Conservation (phyloP, 495 filamentous ascomycete species). For the Penicillium coffeae region DNA sequence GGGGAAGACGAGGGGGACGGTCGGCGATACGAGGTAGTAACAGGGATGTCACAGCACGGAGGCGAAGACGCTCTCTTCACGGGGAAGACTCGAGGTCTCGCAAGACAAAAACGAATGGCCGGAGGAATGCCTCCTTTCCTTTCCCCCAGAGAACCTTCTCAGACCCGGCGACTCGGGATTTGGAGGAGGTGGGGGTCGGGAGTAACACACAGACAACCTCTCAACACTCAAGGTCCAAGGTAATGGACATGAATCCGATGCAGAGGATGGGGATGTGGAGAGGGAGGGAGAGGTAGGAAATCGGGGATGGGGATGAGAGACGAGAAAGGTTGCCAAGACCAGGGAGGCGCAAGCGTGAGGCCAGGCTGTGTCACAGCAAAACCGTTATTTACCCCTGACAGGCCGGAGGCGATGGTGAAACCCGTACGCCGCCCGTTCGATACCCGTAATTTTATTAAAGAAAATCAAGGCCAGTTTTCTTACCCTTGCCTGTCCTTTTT, state of each 20-base stretch:
- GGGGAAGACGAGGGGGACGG: background rate
- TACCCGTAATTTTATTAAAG: background rate
- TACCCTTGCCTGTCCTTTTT: background rate
- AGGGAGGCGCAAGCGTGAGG: slow-evolving; percentile 39
- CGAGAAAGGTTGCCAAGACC: slow-evolving; percentile 36
- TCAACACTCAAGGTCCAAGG: slow-evolving; percentile 28
- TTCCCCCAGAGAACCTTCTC: slow-evolving; percentile 33
- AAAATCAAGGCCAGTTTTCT: background rate
- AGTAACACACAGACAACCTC: slow-evolving; percentile 28
- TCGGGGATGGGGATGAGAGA: slow-evolving; percentile 35
- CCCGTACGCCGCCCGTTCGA: background rate
- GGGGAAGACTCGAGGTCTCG: slow-evolving; percentile 8
- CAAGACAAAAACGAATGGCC: slow-evolving; percentile 44
- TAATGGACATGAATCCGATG: slow-evolving; percentile 16
- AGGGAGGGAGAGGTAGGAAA: slow-evolving; percentile 20
- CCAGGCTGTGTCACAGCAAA: slow-evolving; percentile 7
- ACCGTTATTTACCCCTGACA: slow-evolving; percentile 18
- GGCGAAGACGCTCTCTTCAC: slow-evolving; percentile 1
- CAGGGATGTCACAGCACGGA: too few species aligned
- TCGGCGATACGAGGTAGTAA: too few species aligned
- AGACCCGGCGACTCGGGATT: slow-evolving; percentile 18
- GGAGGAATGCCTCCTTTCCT: slow-evolving; percentile 49
- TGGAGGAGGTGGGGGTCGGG: slow-evolving; percentile 23
- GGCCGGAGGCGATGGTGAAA: background rate
- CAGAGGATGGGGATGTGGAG: slow-evolving; percentile 5